phyloP scores from a whole-genome alignment of 2,329 filamentous ascomycete species.

The Botryotinia globosa region DNA sequence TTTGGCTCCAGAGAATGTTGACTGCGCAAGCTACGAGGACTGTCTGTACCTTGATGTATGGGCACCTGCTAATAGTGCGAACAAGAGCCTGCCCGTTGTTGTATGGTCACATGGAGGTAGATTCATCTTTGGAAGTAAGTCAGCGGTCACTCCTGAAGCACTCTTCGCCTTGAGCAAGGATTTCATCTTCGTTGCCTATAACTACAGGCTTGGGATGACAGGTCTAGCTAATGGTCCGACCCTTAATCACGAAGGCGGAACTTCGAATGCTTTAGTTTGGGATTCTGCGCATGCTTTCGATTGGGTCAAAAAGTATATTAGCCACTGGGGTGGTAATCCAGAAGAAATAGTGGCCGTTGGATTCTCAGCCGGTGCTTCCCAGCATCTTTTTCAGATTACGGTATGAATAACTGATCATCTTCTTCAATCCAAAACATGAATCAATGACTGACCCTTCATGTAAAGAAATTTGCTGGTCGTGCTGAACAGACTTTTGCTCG shows the following conservation, averaged over 20 bases:
- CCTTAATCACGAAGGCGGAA: slow-evolving; percentile 36
- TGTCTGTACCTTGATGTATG: slow-evolving; percentile 34
- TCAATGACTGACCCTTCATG: slow-evolving; percentile 9
- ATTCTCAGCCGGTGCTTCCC: slow-evolving; percentile 48
- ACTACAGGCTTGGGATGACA: slow-evolving; percentile 39
- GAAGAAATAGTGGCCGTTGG: slow-evolving; percentile 48
- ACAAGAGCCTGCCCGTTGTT: slow-evolving; percentile 36
- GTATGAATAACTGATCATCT: background rate
- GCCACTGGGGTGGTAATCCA: slow-evolving; percentile 46
- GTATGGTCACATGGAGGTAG: slow-evolving; percentile 39
- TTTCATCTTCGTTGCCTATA: slow-evolving; percentile 38
- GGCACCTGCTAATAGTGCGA: slow-evolving; percentile 33
- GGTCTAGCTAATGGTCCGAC: slow-evolving; percentile 36
- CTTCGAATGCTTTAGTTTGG: slow-evolving; percentile 33
- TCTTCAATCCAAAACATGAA: too few species aligned
- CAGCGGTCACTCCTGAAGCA: slow-evolving; percentile 38
- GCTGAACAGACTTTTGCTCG: slow-evolving; percentile 37
- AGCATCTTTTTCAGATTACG: slow-evolving; percentile 40
- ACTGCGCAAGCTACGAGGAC: slow-evolving; percentile 38
- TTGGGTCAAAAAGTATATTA: slow-evolving; percentile 49
- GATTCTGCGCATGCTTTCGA: slow-evolving; percentile 47
- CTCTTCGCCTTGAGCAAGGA: slow-evolving; percentile 38
- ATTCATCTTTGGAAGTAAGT: slow-evolving; percentile 33
- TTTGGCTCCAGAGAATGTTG: slow-evolving; percentile 38
- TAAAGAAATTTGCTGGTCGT: slow-evolving; percentile 37